phyloP scores from a whole-genome alignment of 352 stramenopile species.

The Phytophthora melonis region DNA sequence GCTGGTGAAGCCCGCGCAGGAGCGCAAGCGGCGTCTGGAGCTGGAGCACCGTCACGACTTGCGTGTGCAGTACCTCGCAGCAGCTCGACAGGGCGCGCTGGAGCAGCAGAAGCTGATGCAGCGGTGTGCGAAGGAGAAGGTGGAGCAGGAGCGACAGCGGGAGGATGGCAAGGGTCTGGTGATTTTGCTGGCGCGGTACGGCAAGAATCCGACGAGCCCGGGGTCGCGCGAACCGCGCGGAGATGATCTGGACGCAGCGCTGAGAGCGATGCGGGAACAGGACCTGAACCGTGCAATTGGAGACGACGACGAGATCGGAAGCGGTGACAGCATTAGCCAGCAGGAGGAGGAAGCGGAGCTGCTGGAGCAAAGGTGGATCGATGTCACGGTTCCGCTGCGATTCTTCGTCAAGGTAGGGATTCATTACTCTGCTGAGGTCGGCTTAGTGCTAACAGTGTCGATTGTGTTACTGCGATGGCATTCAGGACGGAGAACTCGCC shows the following conservation, averaged over 20 bases:
- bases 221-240: conserved; percentile 43
- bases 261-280: conserved; percentile 24
- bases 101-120: conserved; percentile 84
- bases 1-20: conserved; percentile 71
- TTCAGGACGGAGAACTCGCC: conserved; percentile 65
- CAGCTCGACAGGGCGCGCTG: conserved; percentile 57
- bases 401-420: conserved; percentile 78
- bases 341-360: conserved; percentile 33
- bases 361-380: conserved; percentile 68
- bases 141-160: conserved; percentile 53
- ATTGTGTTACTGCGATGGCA: neutral
- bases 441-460: conserved; percentile 11
- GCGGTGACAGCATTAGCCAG: conserved; percentile 19
- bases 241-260: conserved; percentile 27
- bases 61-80: conserved; percentile 67
- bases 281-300: conserved; percentile 37
- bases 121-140: conserved; percentile 69
- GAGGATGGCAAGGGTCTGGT: conserved; percentile 65
- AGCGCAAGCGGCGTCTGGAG: conserved; percentile 63
- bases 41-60: conserved; percentile 53
- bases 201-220: conserved; percentile 73
- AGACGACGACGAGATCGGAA: conserved; percentile 28
- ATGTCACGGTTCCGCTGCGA: conserved; percentile 82
- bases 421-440: neutral
- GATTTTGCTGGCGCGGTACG: conserved; percentile 80